phyloP scores from a whole-genome alignment of 2,329 filamentous ascomycete species.

The Fusarium temperatum region DNA sequence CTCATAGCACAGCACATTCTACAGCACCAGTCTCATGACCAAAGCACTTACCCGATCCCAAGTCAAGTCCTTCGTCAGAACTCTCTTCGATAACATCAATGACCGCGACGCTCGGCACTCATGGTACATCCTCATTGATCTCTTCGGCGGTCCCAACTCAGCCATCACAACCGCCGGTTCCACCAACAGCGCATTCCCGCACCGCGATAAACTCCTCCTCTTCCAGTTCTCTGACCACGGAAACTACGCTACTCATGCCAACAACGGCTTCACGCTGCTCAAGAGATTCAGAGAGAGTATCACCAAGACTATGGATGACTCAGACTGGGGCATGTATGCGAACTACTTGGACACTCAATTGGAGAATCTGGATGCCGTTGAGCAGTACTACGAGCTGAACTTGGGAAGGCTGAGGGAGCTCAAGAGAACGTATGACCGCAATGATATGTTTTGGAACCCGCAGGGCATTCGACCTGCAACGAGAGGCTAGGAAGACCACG shows the following conservation, averaged over 20 bases:
- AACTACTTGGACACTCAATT: constrained; percentile 53
- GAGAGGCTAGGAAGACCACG: not conserved
- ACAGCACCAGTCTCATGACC: constrained; percentile 45
- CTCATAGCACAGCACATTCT: constrained; percentile 42
- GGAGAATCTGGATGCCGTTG: constrained; percentile 45
- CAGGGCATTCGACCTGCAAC: constrained; percentile 42
- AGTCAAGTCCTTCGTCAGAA: constrained; percentile 32
- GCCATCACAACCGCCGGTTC: constrained; percentile 44
- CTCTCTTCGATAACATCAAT: constrained; percentile 31
- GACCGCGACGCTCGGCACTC: constrained; percentile 18
- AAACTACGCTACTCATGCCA: constrained; percentile 41
- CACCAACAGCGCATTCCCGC: constrained; percentile 48
- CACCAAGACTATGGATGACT: constrained; percentile 38
- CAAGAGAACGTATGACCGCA: constrained; percentile 50
- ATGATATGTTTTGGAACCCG: constrained; percentile 52
- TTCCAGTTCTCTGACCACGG: constrained; percentile 59
- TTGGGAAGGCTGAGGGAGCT: constrained; percentile 46
- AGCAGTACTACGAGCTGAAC: constrained; percentile 50
- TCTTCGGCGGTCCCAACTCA: constrained; percentile 49
- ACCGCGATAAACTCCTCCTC: constrained; percentile 58
- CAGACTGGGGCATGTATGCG: constrained; percentile 52
- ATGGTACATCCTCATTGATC: constrained; percentile 42
- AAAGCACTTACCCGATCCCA: constrained; percentile 35
- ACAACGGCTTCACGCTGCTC: constrained; percentile 47
- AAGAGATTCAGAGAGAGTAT: constrained; percentile 48